These are phyloP conservation scores for Quercus ilex DNA, from an alignment of 306 rosid genomes.

Conservation along the genomic window DNA sequence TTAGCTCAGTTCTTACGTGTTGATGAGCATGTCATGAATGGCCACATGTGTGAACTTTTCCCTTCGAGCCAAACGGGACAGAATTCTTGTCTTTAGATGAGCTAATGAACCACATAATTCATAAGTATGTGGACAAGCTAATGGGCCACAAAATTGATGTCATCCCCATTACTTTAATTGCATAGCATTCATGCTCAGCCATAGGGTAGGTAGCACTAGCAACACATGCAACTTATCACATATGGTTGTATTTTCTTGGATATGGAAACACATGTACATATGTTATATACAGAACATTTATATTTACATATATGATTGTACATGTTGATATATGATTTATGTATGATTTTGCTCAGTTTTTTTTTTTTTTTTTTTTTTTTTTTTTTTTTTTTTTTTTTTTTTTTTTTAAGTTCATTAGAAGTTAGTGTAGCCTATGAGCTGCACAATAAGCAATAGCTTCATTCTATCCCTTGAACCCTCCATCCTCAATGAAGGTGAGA, in stretches of 20 bases:
- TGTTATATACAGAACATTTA: too few relatives aligned
- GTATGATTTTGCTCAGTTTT: neutral
- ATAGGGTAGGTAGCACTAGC: neutral
- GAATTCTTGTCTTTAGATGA: conserved; percentile 6
- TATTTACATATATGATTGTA: too few relatives aligned
- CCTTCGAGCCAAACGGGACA: conserved; percentile 9
- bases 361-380: neutral
- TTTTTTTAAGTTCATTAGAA: neutral
- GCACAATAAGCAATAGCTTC: neutral
- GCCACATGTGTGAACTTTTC: neutral
- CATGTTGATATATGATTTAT: too few relatives aligned
- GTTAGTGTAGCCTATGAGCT: neutral
- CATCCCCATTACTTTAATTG: neutral
- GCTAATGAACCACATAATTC: neutral
- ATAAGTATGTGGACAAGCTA: neutral
- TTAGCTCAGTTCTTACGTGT: conserved; percentile 4
- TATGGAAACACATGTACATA: neutral
- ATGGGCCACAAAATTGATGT: neutral
- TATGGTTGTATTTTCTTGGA: neutral
- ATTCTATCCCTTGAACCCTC: neutral
- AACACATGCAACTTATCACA: conserved; percentile 6
- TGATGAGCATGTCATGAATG: neutral
- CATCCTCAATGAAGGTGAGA: neutral
- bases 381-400: neutral
- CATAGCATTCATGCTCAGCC: neutral